A percentile compares a stretch with the other conserved stretches of the same genome.
phyloP scores from a whole-genome alignment of 2,329 filamentous ascomycete genomes.

The Exophiala bonariae region DNA sequence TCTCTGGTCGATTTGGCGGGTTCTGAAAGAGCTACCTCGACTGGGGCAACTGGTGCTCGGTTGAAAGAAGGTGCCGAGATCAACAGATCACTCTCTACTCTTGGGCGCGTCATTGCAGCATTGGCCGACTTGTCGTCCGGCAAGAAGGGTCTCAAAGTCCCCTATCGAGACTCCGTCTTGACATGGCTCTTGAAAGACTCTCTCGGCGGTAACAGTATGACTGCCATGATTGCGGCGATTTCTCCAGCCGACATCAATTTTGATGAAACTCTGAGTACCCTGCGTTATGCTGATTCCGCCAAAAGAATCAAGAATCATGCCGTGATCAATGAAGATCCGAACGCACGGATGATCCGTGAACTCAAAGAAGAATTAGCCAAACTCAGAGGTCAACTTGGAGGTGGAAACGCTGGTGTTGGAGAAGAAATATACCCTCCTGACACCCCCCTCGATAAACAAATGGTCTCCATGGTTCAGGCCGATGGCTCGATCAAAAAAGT shows the following conservation, averaged over 20 bases:
- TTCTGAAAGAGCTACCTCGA: constrained; percentile 95
- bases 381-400: constrained; percentile 80
- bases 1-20: constrained; percentile 96
- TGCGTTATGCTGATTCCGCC: constrained; percentile 94
- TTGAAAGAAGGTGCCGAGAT: constrained; percentile 98
- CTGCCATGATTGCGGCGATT: constrained; percentile 98
- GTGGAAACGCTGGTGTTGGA: constrained; percentile 46
- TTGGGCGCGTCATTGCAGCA: constrained; percentile 95
- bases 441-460: constrained; percentile 90
- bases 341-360: constrained; percentile 97
- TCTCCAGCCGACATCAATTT: constrained; percentile 99
- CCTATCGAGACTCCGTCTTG: constrained; percentile 93
- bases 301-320: constrained; percentile 99
- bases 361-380: constrained; percentile 91
- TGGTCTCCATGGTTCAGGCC: constrained; percentile 85
- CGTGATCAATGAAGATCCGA: constrained; percentile 97
- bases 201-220: constrained; percentile 97
- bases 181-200: constrained; percentile 98
- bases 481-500: constrained; percentile 92
- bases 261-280: constrained; percentile 92
- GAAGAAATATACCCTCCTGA: constrained; percentile 90
- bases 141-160: constrained; percentile 80
- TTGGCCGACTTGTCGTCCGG: constrained; percentile 85
- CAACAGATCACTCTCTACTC: constrained; percentile 91
- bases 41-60: constrained; percentile 90